Conservation (phyloP, 768 basidiomycete species). For the button mushroom (Agaricus bisporus) region DNA sequence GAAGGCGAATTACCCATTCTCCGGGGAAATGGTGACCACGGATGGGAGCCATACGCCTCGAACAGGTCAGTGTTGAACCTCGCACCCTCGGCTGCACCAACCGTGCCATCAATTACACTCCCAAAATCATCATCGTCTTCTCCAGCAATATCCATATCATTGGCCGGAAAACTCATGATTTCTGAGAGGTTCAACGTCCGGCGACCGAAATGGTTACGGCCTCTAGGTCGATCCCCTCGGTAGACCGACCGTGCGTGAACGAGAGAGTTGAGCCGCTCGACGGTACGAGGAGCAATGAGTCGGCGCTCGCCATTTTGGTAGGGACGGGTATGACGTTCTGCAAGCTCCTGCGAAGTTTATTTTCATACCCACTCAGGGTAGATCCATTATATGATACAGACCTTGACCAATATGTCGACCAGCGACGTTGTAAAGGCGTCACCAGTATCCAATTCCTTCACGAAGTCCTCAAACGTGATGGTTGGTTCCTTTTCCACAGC, state of each 20-base stretch:
- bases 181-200: conserved; percentile 40
- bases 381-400: conserved; percentile 25
- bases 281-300: conserved; percentile 64
- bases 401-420: conserved; percentile 74
- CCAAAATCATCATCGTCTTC: conserved; percentile 67
- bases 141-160: conserved; percentile 53
- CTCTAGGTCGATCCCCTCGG: conserved; percentile 26
- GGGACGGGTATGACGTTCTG: conserved; percentile 59
- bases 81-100: conserved; percentile 41
- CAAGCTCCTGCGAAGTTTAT: conserved; percentile 51
- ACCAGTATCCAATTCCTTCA: conserved; percentile 70
- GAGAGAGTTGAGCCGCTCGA: conserved; percentile 53
- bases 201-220: conserved; percentile 31
- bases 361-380: not conserved
- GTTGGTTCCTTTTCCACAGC: conserved; percentile 62
- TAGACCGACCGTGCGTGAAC: conserved; percentile 50
- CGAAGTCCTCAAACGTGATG: conserved; percentile 71
- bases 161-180: conserved; percentile 45
- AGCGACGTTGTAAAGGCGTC: conserved; percentile 77
- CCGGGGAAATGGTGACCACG: conserved; percentile 17
- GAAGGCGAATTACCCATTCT: conserved; percentile 22
- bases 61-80: conserved; percentile 57
- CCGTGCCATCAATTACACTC: conserved; percentile 32
- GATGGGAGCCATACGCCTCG: conserved; percentile 46
- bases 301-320: conserved; percentile 41